Percentiles rank a stretch among this genome's conserved stretches.
Evolutionary conservation across 1,284 basidiomycete genomes (phyloP).

Genomic region (Papiliotrema nemorosa): DNA sequence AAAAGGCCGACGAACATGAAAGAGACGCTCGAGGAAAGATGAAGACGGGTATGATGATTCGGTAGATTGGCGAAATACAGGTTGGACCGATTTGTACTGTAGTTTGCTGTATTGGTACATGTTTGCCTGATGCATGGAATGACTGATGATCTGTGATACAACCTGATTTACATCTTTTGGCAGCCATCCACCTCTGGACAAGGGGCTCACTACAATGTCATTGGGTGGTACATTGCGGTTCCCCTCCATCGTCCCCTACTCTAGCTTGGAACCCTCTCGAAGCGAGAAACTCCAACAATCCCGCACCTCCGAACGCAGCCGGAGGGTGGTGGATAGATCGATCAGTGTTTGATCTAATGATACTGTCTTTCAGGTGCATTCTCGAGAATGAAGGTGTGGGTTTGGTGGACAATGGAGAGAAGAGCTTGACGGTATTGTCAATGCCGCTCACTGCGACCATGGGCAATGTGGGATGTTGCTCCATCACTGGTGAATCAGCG

Average conservation of each 20-base stretch:
- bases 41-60: constrained; percentile 25
- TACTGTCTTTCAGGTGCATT: constrained; percentile 18
- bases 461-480: constrained; percentile 74
- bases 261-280: constrained; percentile 12
- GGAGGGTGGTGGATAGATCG: constrained; percentile 11
- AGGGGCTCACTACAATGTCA: not conserved
- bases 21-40: constrained; percentile 17
- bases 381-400: constrained; percentile 20
- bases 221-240: constrained; percentile 9
- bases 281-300: constrained; percentile 22
- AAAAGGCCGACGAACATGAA: constrained; percentile 27
- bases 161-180: too few species aligned
- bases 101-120: not conserved
- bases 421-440: constrained; percentile 79
- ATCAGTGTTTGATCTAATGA: constrained; percentile 28
- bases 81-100: not conserved
- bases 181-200: too few species aligned
- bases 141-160: not conserved
- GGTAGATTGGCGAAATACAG: constrained; percentile 7
- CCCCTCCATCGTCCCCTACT: constrained; percentile 2
- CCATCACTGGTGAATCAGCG: constrained; percentile 54
- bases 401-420: constrained; percentile 13
- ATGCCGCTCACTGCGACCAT: constrained; percentile 84
- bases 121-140: too few species aligned
- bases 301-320: constrained; percentile 15